Conservation (phyloP, 768 basidiomycete species). For the Mycena alexandri region DNA sequence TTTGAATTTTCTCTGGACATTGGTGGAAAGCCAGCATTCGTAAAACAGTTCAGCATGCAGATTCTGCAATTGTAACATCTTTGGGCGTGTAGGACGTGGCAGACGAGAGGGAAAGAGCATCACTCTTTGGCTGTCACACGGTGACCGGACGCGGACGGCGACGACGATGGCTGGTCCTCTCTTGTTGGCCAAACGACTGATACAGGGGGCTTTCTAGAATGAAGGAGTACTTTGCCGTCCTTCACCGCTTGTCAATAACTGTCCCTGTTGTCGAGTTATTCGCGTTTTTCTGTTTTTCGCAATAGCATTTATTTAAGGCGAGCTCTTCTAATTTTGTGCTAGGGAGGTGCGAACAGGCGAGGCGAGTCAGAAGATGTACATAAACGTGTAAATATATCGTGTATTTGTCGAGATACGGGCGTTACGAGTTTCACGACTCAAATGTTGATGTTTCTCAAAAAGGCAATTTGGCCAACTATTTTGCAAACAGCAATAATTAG, state of each 20-base stretch:
- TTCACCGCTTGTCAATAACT: not conserved
- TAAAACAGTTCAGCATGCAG: too few species aligned
- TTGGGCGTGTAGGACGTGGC: too few species aligned
- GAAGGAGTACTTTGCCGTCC: too few species aligned
- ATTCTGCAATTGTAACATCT: too few species aligned
- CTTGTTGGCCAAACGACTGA: not conserved
- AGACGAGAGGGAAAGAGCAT: too few species aligned
- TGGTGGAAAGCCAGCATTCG: too few species aligned
- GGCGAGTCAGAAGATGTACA: not conserved
- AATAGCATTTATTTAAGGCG: not conserved
- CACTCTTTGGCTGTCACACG: not conserved
- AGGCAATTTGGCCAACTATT: constrained; percentile 12
- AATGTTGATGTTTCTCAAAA: not conserved
- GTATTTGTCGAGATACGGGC: not conserved
- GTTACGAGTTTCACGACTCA: not conserved
- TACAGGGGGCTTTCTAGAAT: not conserved
- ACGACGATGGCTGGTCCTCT: not conserved
- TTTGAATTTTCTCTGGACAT: too few species aligned
- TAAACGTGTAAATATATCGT: not conserved
- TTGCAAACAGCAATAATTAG: constrained; percentile 23
- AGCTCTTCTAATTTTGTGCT: not conserved
- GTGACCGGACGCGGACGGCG: not conserved
- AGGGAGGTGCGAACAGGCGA: not conserved
- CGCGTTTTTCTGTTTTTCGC: not conserved
- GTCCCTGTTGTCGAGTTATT: not conserved